phyloP scores from a whole-genome alignment of 305 asterid species.

The Solanum chacoense region DNA sequence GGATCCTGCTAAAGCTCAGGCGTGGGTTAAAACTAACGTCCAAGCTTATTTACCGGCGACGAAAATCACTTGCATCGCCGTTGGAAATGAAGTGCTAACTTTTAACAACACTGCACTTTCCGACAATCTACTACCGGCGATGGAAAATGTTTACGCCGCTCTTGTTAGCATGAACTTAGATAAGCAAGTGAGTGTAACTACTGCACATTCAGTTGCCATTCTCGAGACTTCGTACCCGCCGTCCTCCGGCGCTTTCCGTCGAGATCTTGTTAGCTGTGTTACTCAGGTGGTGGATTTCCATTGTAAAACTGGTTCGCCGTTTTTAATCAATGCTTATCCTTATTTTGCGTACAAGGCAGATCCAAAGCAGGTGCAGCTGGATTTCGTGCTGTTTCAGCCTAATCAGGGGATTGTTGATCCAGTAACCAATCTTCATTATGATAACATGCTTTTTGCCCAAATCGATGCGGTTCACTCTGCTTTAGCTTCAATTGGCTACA shows the following conservation, averaged over 20 bases:
- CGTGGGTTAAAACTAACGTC: constrained; percentile 68
- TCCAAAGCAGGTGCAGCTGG: constrained; percentile 54
- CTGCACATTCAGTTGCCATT: constrained; percentile 64
- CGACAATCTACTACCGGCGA: constrained; percentile 54
- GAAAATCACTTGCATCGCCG: constrained; percentile 55
- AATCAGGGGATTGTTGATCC: constrained; percentile 36
- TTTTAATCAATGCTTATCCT: constrained; percentile 65
- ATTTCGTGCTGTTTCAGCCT: constrained; percentile 53
- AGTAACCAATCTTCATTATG: constrained; percentile 38
- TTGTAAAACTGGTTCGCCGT: constrained; percentile 48
- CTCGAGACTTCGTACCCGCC: constrained; percentile 71
- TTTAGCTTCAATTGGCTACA: constrained; percentile 48
- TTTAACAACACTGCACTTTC: constrained; percentile 53
- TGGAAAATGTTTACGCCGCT: constrained; percentile 60
- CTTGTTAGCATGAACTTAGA: constrained; percentile 43
- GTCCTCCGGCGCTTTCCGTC: constrained; percentile 55
- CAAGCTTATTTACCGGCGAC: constrained; percentile 55
- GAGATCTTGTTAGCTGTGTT: constrained; percentile 32
- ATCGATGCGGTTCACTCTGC: constrained; percentile 70
- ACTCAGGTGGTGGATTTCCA: constrained; percentile 54
- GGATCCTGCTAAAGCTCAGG: constrained; percentile 51
- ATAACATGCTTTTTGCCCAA: constrained; percentile 65
- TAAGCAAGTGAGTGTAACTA: constrained; percentile 48
- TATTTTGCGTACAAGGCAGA: constrained; percentile 57
- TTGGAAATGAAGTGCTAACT: constrained; percentile 80